These are phyloP conservation scores for Viola pubescens DNA, from an alignment of 441 rosid species.

Conservation along the genomic window DNA sequence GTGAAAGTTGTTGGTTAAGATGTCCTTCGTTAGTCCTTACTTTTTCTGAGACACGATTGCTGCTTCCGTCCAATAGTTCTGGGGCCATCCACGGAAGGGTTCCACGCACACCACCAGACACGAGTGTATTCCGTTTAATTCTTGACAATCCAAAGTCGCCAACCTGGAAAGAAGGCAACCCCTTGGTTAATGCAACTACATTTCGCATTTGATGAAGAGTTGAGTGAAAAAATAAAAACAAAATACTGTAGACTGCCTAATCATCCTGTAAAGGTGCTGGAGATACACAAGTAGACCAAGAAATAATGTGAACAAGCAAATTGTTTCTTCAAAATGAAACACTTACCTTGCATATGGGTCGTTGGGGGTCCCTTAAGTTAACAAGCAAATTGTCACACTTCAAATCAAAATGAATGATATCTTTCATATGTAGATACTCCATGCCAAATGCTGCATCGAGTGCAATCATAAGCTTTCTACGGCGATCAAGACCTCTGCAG, in stretches of 20 bases:
- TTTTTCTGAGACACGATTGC: constrained; percentile 77
- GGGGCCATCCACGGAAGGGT: constrained; percentile 99
- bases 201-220: background rate
- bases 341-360: constrained; percentile 87
- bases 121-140: constrained; percentile 77
- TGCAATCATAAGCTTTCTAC: constrained; percentile 64
- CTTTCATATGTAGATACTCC: constrained; percentile 83
- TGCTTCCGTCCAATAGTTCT: constrained; percentile 71
- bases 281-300: background rate
- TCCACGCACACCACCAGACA: constrained; percentile 89
- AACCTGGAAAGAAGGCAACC: constrained; percentile 37
- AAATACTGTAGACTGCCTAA: background rate
- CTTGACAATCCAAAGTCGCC: constrained; percentile 91
- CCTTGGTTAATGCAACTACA: background rate
- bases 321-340: background rate
- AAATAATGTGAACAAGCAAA: background rate
- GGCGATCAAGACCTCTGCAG: constrained; percentile 67
- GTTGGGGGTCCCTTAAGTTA: constrained; percentile 74
- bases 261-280: too few species aligned
- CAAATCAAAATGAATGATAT: constrained; percentile 87
- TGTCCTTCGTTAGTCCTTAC: constrained; percentile 19
- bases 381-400: constrained; percentile 88
- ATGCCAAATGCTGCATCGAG: constrained; percentile 94
- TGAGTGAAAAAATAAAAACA: background rate
- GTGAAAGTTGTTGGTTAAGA: too few species aligned